These are phyloP conservation scores for Yarrowia sp. DNA, from an alignment of 805 yeast genomes.

Conservation along the genomic window DNA sequence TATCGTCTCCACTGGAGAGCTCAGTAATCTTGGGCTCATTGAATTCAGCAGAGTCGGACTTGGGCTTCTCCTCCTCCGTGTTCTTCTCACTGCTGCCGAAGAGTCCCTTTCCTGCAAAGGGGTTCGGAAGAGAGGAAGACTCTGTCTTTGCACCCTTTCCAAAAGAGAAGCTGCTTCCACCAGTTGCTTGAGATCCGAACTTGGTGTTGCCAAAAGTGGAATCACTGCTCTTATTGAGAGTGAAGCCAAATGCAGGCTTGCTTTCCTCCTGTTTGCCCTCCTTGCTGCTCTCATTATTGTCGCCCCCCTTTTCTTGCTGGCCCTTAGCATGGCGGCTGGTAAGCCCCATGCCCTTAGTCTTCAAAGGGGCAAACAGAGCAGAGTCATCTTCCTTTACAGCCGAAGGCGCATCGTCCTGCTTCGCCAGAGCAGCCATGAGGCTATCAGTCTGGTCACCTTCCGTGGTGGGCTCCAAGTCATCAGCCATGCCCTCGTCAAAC, in stretches of 20 bases:
- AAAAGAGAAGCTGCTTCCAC: background rate
- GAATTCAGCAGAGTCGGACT: background rate
- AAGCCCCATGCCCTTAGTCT: constrained; percentile 8
- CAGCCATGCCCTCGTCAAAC: constrained; percentile 13
- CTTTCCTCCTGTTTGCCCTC: background rate
- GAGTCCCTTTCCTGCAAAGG: constrained; percentile 5
- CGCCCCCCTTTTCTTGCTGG: background rate
- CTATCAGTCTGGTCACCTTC: background rate
- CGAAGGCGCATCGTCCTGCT: background rate
- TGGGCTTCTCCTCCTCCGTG: background rate
- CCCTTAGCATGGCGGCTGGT: constrained; percentile 24
- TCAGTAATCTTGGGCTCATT: background rate
- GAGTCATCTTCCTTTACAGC: background rate
- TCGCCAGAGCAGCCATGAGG: background rate
- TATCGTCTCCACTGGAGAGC: background rate
- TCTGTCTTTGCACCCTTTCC: background rate
- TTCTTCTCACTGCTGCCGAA: background rate
- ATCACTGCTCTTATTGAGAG: background rate
- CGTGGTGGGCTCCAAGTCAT: constrained; percentile 17
- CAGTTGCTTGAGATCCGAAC: constrained; percentile 6
- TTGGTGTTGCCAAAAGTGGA: background rate
- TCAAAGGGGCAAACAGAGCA: background rate
- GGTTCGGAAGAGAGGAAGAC: background rate
- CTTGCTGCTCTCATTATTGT: background rate
- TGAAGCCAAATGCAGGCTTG: background rate